phyloP scores from a whole-genome alignment of 176 grass and related monocot species.

The Chloris gayana region DNA sequence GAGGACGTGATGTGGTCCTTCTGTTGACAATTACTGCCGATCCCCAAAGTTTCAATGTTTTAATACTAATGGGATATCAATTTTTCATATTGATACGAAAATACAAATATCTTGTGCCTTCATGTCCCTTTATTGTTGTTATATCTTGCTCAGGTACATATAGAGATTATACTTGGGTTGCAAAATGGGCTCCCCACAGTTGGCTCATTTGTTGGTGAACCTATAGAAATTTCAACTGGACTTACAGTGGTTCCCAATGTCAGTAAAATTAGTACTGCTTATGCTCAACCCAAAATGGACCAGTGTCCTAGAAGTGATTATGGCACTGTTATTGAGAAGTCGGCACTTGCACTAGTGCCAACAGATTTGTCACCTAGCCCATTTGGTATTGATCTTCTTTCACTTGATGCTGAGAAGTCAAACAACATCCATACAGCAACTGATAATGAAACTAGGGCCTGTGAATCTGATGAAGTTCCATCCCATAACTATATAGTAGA shows the following conservation, averaged over 20 bases:
- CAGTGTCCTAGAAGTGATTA: conserved; percentile 21
- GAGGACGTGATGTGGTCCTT: background rate
- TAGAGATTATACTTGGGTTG: conserved; percentile 23
- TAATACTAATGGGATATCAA: background rate
- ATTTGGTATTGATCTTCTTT: conserved; percentile 12
- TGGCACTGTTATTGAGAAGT: conserved; percentile 5
- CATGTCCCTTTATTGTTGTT: background rate
- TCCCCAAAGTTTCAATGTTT: background rate
- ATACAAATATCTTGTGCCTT: background rate
- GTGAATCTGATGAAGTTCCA: conserved; percentile 36
- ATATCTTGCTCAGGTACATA: conserved; percentile 44
- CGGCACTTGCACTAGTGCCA: background rate
- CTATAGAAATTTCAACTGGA: conserved; percentile 27
- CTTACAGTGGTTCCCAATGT: conserved; percentile 1
- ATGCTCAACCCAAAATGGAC: conserved; percentile 7
- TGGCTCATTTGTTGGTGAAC: background rate
- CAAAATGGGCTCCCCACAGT: conserved; percentile 24
- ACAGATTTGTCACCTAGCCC: conserved; percentile 17
- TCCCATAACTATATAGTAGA: conserved; percentile 27
- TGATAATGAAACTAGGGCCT: conserved; percentile 6
- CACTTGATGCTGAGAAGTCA: conserved; percentile 18
- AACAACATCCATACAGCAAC: conserved; percentile 7
- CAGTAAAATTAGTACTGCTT: conserved; percentile 9
- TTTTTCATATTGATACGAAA: conserved; percentile 1
- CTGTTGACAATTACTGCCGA: background rate